Base-by-base conservation (phyloP, 371 early-diverging fungal species). In the Syncephalastrum contaminatum region DNA sequence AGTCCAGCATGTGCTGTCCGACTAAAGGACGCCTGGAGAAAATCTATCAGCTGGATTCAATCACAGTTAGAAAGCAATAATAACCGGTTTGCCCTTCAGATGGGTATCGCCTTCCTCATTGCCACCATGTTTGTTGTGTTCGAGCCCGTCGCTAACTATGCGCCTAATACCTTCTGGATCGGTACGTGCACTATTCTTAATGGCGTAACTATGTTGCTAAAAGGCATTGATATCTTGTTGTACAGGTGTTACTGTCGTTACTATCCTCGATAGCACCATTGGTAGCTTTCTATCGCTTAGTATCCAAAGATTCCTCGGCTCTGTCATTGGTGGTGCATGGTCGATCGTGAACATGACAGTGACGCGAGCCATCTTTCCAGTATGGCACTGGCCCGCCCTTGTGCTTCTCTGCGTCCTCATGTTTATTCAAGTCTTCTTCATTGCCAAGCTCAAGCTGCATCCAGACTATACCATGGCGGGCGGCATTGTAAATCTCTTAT, bases 401-500 rank as follows among this genome's bases (percentile, higher is more conserved):
- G 56, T 71, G 1, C 14, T 74, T 46, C 43, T 74, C 3, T 58
- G 64, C n/a, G 20, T 47, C 21, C 39, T 71, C 2, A 64, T 69
- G 63, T 71, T 66, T 53, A 36, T 64, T 6, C 72, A 71, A 59
- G 65, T 71, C 0, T 71, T 74, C 44, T 60, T 60, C 36, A 69
- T 74, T 42, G 59, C 69, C 13, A 66, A 71, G 20, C 46, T 74
- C 39, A 70, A 69, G 16, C 48, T 63, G 20, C 53, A 55, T 36
- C 72, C 72, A 8, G 64, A 65, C 27, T 63, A 57, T 53, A 59
- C 66, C 20, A 67, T 66, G 52, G 69, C 69, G 22, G 71, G 75
- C 22, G 63, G 64, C 21, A 69, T 74, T 49, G 75, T 74, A 71
- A 60, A 66, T 47, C 20, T 19, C 15, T 21, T 30, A 18, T 54